phyloP scores from a whole-genome alignment of 2,329 filamentous ascomycete genomes.

The Colletotrichum paranaense region DNA sequence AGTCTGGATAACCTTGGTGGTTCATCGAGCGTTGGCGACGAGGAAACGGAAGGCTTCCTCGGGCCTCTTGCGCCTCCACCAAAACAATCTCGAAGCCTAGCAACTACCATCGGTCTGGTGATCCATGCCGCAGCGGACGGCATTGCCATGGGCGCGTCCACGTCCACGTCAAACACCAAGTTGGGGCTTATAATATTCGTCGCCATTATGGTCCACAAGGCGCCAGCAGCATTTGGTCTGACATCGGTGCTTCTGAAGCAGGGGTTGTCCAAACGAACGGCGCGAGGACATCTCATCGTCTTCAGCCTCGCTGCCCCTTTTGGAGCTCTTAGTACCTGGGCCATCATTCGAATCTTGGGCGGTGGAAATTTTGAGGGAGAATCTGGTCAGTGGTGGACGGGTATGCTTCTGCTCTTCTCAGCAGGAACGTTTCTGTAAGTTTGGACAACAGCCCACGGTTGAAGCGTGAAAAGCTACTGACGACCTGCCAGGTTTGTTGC shows the following conservation, averaged over 20 bases:
- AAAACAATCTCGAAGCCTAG: constrained; percentile 72
- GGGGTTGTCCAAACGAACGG: constrained; percentile 86
- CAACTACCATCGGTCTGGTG: constrained; percentile 93
- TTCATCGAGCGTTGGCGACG: constrained; percentile 60
- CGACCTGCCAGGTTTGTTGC: constrained; percentile 80
- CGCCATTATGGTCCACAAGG: constrained; percentile 98
- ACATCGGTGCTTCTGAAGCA: constrained; percentile 92
- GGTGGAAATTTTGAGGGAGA: constrained; percentile 69
- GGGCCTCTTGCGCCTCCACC: constrained; percentile 68
- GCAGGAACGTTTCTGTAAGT: constrained; percentile 94
- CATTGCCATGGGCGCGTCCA: constrained; percentile 93
- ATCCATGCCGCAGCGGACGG: constrained; percentile 96
- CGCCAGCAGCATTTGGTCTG: constrained; percentile 92
- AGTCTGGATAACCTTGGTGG: constrained; percentile 83
- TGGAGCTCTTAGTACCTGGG: constrained; percentile 86
- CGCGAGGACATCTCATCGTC: constrained; percentile 85
- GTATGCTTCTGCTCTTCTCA: constrained; percentile 93
- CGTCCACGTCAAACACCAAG: constrained; percentile 76
- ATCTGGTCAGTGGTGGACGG: constrained; percentile 85
- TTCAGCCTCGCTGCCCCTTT: constrained; percentile 93
- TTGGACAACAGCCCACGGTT: not conserved
- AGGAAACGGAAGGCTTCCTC: constrained; percentile 69
- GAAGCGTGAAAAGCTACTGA: not conserved
- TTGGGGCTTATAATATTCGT: constrained; percentile 93
- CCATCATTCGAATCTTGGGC: constrained; percentile 79